Evolutionary conservation across 495 filamentous ascomycete genomes (phyloP).

Genomic region (Penicillium egyptiacum): DNA sequence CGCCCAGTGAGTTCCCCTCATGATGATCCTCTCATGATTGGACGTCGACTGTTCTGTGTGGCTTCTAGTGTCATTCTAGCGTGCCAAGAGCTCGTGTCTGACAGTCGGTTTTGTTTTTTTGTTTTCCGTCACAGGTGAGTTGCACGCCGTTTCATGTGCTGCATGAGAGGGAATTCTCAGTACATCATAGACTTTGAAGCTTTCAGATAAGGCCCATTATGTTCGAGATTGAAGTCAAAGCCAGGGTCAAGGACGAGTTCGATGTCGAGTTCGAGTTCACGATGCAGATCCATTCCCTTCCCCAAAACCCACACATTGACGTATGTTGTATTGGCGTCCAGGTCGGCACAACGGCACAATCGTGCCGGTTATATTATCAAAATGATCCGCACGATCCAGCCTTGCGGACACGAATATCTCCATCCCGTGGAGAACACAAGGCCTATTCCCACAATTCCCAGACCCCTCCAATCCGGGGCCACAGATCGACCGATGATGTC

Average conservation of each 20-base stretch:
- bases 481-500: slow-evolving; percentile 18
- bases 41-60: slow-evolving; percentile 19
- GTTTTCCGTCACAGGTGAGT: not conserved
- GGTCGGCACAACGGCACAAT: slow-evolving; percentile 1
- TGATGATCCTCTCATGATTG: slow-evolving; percentile 14
- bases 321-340: slow-evolving; percentile 3
- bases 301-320: not conserved
- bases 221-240: not conserved
- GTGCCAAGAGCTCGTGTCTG: slow-evolving; percentile 7
- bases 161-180: not conserved
- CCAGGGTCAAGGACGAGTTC: not conserved
- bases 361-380: slow-evolving; percentile 1
- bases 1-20: slow-evolving; percentile 1
- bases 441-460: not conserved
- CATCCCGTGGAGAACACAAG: not conserved
- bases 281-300: not conserved
- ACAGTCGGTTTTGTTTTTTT: not conserved
- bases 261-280: not conserved
- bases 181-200: not conserved
- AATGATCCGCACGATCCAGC: not conserved
- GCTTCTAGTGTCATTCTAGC: slow-evolving; percentile 29
- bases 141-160: not conserved
- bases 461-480: slow-evolving; percentile 14
- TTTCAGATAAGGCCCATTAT: not conserved
- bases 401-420: not conserved